Base-by-base conservation (phyloP, 208 protist species). In the Herpetomonas samuelpessoai region DNA sequence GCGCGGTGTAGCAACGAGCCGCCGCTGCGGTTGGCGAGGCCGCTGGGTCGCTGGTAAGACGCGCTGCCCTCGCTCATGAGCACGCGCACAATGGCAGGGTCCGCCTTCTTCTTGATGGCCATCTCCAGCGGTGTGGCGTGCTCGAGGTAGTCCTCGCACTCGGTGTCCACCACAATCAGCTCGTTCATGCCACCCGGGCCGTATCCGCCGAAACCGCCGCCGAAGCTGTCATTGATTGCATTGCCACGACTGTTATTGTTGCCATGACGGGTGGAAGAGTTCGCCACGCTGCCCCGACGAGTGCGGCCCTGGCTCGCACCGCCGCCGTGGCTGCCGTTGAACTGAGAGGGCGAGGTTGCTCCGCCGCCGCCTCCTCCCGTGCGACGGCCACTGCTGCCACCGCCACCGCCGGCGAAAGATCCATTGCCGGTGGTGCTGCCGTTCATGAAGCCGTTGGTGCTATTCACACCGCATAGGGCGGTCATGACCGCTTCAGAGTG, bases 71-170 rank as follows among this genome's bases (percentile, higher is more conserved):
- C 63, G 4, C 52, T 60, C 14, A 90, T 68, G 19, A 93, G 64
- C 24, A 81, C 49, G 2, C 65, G 52, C 3, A 70, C 70, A 16
- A 91, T 83, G 25, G 16, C 50, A 19, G 24, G 24, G 52, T 71
- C 49, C 26, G 39, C 52, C 3, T 58, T 63, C 18, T 62, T 35
- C 41, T 62, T 78, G 19, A 91, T 73, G 2, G 86, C 84, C 71
- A 90, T 71, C 69, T 93, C 80, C 1, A 95, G 63, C 48, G 89
- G 68, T 16, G 89, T 91, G 30, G 45, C 47, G 31, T 70, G 58
- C 12, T 44, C 55, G 2, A 68, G 38, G 28, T 44, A 10, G 19
- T 92, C 85, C 48, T 81, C 76, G 12, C 81, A 71, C 50, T 95
- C 86, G 7, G 89, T 68, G 41, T 95, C 77, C 18, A 81, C 68